Conservation (phyloP, 306 rosid species). For the Vicia villosa region DNA sequence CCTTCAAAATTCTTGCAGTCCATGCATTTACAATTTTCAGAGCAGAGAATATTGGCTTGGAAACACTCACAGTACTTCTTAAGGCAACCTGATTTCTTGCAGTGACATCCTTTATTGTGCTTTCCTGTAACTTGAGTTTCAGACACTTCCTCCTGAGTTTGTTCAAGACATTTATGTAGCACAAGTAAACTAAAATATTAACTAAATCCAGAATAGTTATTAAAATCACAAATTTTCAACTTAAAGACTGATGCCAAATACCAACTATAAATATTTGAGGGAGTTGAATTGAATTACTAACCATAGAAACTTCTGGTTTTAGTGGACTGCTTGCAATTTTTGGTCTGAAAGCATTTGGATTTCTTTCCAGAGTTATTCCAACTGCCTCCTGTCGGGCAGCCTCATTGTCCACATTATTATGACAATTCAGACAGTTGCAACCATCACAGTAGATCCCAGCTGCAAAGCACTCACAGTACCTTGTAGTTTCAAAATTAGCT, state of each 20-base stretch:
- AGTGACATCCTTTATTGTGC: conserved; percentile 89
- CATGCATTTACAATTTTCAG: conserved; percentile 77
- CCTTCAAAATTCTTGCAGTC: conserved; percentile 85
- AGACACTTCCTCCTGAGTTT: conserved; percentile 57
- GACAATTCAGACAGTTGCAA: conserved; percentile 74
- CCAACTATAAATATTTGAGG: conserved; percentile 12
- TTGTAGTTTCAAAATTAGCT: conserved; percentile 40
- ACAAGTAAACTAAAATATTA: conserved; percentile 31
- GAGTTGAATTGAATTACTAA: conserved; percentile 42
- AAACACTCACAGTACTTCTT: conserved; percentile 90
- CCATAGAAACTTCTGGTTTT: conserved; percentile 52
- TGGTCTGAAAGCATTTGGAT: conserved; percentile 82
- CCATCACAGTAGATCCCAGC: conserved; percentile 79
- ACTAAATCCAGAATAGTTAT: conserved; percentile 22
- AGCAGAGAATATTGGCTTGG: conserved; percentile 76
- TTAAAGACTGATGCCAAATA: conserved; percentile 23
- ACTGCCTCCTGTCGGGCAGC: conserved; percentile 68
- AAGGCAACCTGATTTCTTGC: conserved; percentile 88
- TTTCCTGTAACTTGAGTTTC: conserved; percentile 65
- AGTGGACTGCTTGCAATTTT: conserved; percentile 77
- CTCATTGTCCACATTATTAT: conserved; percentile 72
- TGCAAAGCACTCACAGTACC: conserved; percentile 90
- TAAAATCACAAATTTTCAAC: conserved; percentile 6
- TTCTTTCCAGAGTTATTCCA: conserved; percentile 67
- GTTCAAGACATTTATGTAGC: conserved; percentile 34